A percentile compares a stretch with the other conserved stretches of the same genome.
Conservation (phyloP, 208 protist genomes). For the Crithidia bombi region DNA sequence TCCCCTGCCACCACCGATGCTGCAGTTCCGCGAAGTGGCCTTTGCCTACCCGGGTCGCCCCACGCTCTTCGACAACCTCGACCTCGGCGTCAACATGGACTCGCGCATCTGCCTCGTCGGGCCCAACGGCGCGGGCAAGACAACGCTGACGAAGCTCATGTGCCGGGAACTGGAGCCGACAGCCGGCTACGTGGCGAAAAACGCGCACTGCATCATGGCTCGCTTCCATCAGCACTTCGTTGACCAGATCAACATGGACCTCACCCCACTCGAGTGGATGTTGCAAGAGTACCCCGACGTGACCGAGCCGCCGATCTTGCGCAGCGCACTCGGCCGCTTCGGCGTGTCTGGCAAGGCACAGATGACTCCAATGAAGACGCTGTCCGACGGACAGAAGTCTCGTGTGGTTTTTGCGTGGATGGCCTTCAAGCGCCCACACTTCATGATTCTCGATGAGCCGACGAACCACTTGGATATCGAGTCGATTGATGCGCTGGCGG, state of each 20-base stretch:
- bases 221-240: slow-evolving; percentile 97
- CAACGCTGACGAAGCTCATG: slow-evolving; percentile 96
- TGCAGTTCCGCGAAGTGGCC: slow-evolving; percentile 94
- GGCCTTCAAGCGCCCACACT: slow-evolving; percentile 92
- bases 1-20: slow-evolving; percentile 89
- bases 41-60: slow-evolving; percentile 92
- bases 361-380: slow-evolving; percentile 91
- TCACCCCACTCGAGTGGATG: slow-evolving; percentile 96
- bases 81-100: slow-evolving; percentile 96
- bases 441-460: slow-evolving; percentile 98
- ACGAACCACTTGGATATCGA: slow-evolving; percentile 98
- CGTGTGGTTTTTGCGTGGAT: slow-evolving; percentile 97
- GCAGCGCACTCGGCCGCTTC: slow-evolving; percentile 94
- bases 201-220: slow-evolving; percentile 93
- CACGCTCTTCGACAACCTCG: slow-evolving; percentile 88
- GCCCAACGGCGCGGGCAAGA: slow-evolving; percentile 97
- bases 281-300: slow-evolving; percentile 90
- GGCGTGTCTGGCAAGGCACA: slow-evolving; percentile 92
- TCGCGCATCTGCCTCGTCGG: slow-evolving; percentile 96
- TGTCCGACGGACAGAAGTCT: slow-evolving; percentile 97
- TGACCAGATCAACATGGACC: slow-evolving; percentile 94
- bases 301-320: slow-evolving; percentile 87
- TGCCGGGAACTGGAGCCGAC: slow-evolving; percentile 92
- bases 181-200: slow-evolving; percentile 89
- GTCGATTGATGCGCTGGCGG: slow-evolving; percentile 95